These are phyloP conservation scores for Citrullus mucosospermus DNA, from an alignment of 306 rosid genomes.

Conservation along the genomic window DNA sequence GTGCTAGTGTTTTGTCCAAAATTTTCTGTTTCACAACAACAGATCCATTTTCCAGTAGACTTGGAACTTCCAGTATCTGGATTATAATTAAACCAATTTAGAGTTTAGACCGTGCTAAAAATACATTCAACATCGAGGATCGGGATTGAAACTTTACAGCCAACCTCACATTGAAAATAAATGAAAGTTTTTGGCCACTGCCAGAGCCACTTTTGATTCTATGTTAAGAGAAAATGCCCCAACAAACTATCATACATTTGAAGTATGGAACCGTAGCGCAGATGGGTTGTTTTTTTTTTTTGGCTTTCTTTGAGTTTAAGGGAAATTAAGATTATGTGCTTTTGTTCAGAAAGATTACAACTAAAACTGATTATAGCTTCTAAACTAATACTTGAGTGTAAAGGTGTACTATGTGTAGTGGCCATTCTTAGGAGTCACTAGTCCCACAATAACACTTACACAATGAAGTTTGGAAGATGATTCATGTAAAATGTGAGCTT, in stretches of 20 bases:
- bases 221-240: background rate
- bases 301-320: no score
- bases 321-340: background rate
- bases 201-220: background rate
- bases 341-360: background rate
- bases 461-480: background rate
- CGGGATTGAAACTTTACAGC: background rate
- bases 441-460: background rate
- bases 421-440: background rate
- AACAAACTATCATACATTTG: background rate
- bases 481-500: background rate
- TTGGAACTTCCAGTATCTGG: constrained; percentile 56
- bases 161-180: background rate
- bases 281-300: background rate
- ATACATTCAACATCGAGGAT: background rate
- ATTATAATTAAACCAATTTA: background rate
- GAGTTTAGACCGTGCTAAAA: background rate
- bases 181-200: background rate
- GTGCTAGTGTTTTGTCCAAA: constrained; percentile 31
- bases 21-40: constrained; percentile 24
- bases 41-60: constrained; percentile 59
- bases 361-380: background rate
- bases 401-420: background rate
- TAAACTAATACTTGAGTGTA: background rate
- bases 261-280: background rate